phyloP scores from a whole-genome alignment of 2,329 filamentous ascomycete species.

The Penicillium sp. region DNA sequence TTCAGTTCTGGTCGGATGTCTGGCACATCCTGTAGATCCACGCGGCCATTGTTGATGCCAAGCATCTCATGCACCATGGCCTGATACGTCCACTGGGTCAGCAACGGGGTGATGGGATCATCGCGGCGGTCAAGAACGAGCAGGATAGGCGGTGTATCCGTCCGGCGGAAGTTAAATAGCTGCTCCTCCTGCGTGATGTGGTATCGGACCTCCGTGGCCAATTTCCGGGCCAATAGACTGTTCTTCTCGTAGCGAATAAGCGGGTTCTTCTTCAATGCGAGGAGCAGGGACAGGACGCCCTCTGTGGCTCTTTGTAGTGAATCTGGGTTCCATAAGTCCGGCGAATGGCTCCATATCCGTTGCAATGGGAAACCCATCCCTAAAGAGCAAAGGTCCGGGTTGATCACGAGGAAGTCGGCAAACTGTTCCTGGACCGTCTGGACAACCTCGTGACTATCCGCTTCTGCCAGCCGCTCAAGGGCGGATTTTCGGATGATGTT shows the following conservation, averaged over 20 bases:
- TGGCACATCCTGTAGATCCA: slow-evolving; percentile 79
- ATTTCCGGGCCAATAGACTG: slow-evolving; percentile 83
- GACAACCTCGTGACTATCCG: slow-evolving; percentile 96
- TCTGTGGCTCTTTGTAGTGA: slow-evolving; percentile 82
- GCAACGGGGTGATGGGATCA: slow-evolving; percentile 87
- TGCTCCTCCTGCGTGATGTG: slow-evolving; percentile 94
- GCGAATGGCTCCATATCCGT: slow-evolving; percentile 74
- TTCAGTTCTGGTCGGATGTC: slow-evolving; percentile 82
- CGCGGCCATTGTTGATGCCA: slow-evolving; percentile 91
- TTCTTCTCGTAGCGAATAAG: slow-evolving; percentile 91
- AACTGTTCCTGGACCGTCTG: slow-evolving; percentile 94
- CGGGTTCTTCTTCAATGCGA: slow-evolving; percentile 95
- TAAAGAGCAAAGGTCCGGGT: slow-evolving; percentile 86
- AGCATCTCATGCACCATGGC: slow-evolving; percentile 99
- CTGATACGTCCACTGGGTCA: slow-evolving; percentile 99
- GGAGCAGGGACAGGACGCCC: slow-evolving; percentile 75
- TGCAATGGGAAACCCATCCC: slow-evolving; percentile 69
- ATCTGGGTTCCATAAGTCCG: slow-evolving; percentile 89
- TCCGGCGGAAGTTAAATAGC: slow-evolving; percentile 91
- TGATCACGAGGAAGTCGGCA: slow-evolving; percentile 91
- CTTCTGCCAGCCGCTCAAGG: slow-evolving; percentile 87
- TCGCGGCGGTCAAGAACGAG: slow-evolving; percentile 87
- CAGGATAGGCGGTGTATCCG: slow-evolving; percentile 90
- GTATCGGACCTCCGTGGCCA: slow-evolving; percentile 89
- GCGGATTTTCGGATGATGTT: slow-evolving; percentile 97